Percentiles rank a stretch among this genome's conserved stretches.
phyloP scores from a whole-genome alignment of 768 basidiomycete genomes.

The Tylopilus rubrobrunneus region DNA sequence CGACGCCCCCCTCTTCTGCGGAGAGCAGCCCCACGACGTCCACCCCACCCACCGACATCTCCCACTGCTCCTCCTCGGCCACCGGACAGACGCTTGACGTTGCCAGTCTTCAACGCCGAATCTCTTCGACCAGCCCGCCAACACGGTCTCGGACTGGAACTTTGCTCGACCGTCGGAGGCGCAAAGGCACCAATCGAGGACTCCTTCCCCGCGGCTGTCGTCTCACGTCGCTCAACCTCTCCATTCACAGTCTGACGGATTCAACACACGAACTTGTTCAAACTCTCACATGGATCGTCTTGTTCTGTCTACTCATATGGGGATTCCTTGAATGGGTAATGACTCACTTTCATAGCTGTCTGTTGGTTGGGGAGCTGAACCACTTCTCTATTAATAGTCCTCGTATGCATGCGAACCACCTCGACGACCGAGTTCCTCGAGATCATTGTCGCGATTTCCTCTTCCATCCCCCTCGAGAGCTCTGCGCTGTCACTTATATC shows the following conservation, averaged over 20 bases:
- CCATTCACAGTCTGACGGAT: slow-evolving; percentile 3
- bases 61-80: slow-evolving; percentile 4
- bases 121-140: slow-evolving; percentile 4
- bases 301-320: slow-evolving; percentile 22
- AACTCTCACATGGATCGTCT: slow-evolving; percentile 8
- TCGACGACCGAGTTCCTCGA: slow-evolving; percentile 1
- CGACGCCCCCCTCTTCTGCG: slow-evolving; percentile 17
- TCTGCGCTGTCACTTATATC: slow-evolving; percentile 2
- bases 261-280: slow-evolving; percentile 14
- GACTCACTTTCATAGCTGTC: background rate
- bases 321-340: slow-evolving; percentile 24
- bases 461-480: slow-evolving; percentile 6
- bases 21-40: slow-evolving; percentile 19
- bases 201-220: background rate
- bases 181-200: background rate
- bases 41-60: slow-evolving; percentile 11
- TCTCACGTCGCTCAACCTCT: background rate
- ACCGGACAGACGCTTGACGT: slow-evolving; percentile 10
- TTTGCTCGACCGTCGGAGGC: background rate
- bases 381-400: slow-evolving; percentile 7
- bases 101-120: slow-evolving; percentile 6
- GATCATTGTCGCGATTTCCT: slow-evolving; percentile 5
- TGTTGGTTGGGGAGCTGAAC: slow-evolving; percentile 5
- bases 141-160: background rate
- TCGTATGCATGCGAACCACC: slow-evolving; percentile 7